Evolutionary conservation across 2,329 filamentous ascomycete genomes (phyloP).

Genomic region (Talaromyces sp.): DNA sequence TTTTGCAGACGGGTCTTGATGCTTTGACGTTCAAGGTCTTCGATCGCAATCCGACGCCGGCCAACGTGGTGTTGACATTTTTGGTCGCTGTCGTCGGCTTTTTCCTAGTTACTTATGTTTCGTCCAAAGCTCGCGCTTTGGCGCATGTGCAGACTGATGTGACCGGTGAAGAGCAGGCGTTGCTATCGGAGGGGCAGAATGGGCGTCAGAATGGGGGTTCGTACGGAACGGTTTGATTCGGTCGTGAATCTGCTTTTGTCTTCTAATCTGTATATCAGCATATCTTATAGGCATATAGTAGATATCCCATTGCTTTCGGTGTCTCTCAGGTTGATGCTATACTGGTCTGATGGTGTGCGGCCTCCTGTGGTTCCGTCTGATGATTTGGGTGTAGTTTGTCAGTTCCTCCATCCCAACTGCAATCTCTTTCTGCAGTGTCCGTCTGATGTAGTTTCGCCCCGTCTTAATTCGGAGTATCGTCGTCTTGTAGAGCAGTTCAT

Average conservation of each 20-base stretch:
- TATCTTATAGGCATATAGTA: background rate
- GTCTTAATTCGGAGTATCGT: background rate
- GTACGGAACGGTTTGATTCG: slow-evolving; percentile 14
- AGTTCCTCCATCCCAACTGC: background rate
- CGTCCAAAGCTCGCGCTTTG: slow-evolving; percentile 22
- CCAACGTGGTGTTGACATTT: slow-evolving; percentile 68
- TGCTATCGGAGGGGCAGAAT: slow-evolving; percentile 10
- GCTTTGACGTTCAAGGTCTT: slow-evolving; percentile 73
- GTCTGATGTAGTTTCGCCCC: background rate
- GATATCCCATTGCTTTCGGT: background rate
- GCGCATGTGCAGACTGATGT: slow-evolving; percentile 1
- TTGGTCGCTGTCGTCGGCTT: slow-evolving; percentile 64
- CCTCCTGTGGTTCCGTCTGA: background rate
- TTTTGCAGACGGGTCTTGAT: slow-evolving; percentile 77
- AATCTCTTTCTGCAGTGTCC: background rate
- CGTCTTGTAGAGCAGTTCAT: background rate
- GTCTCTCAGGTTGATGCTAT: background rate
- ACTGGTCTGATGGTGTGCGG: background rate
- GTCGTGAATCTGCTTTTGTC: background rate
- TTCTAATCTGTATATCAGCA: background rate
- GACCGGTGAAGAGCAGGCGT: slow-evolving; percentile 14
- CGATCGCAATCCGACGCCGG: slow-evolving; percentile 68
- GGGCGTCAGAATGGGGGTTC: slow-evolving; percentile 2
- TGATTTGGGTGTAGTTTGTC: background rate
- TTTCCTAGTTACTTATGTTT: slow-evolving; percentile 66